Percentiles rank a stretch among this genome's conserved stretches.
These are phyloP conservation scores for Trichoderma sp. DNA, from an alignment of 2,329 filamentous ascomycete species.

Conservation along the genomic window DNA sequence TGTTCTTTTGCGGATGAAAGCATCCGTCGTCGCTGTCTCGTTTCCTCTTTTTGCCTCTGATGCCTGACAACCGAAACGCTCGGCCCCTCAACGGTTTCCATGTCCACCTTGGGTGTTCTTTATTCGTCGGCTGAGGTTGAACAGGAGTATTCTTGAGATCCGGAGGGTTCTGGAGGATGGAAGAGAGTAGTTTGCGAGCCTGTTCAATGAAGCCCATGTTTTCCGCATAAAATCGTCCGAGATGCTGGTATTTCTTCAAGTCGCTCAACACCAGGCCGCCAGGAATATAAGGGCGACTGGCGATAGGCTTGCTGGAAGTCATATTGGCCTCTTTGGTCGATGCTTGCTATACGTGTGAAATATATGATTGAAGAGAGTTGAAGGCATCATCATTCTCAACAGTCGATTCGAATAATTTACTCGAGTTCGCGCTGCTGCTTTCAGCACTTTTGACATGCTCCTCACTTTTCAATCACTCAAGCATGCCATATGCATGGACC, in stretches of 20 bases:
- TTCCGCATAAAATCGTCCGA: neutral
- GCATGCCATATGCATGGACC: neutral
- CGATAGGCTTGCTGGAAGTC: neutral
- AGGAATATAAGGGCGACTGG: neutral
- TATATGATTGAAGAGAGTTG: neutral
- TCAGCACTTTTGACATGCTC: neutral
- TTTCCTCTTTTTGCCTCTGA: neutral
- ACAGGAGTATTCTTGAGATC: neutral
- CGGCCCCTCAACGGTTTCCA: neutral
- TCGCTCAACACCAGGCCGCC: neutral
- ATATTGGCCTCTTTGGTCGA: neutral
- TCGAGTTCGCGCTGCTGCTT: neutral
- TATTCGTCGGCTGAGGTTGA: rapidly evolving
- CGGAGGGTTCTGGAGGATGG: neutral
- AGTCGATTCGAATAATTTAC: neutral
- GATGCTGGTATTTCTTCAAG: no score
- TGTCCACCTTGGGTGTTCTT: slow-evolving; percentile 23
- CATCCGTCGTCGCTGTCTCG: neutral
- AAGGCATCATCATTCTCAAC: neutral
- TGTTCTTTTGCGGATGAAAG: neutral
- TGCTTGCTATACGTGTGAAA: neutral
- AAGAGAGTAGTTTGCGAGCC: neutral
- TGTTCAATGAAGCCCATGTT: neutral
- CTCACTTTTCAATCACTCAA: neutral
- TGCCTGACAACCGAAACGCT: neutral